A percentile compares a stretch with the other conserved stretches of the same genome.
Evolutionary conservation across 306 rosid genomes (phyloP).

Genomic region (Macrotyloma uniflorum): DNA sequence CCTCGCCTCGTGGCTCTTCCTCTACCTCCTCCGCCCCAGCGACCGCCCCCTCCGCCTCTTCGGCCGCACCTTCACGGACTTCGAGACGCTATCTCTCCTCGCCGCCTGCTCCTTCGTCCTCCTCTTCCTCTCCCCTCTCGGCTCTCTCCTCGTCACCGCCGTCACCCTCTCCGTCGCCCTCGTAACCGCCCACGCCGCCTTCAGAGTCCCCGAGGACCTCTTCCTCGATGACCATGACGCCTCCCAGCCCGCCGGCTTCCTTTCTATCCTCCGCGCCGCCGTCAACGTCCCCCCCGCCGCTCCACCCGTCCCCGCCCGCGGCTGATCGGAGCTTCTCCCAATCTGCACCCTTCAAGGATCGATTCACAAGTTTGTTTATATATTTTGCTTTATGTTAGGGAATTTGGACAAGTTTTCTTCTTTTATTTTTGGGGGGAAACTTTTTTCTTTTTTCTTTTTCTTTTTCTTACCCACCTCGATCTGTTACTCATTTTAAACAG

Average conservation of each 20-base stretch:
- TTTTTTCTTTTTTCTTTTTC: not conserved
- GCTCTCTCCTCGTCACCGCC: constrained; percentile 10
- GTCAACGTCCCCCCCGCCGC: not conserved
- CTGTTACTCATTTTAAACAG: not conserved
- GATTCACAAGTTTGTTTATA: no score
- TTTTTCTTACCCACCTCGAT: not conserved
- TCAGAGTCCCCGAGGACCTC: constrained; percentile 4
- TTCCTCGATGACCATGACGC: not conserved
- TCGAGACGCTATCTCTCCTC: constrained; percentile 12
- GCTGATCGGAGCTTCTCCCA: not conserved
- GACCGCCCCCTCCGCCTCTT: not conserved
- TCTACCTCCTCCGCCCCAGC: constrained; percentile 4
- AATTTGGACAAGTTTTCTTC: not conserved
- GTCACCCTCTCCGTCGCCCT: not conserved
- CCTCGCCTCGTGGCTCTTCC: not conserved
- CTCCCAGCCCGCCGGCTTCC: not conserved
- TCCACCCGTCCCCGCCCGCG: not conserved
- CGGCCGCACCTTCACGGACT: constrained; percentile 10
- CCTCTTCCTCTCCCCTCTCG: not conserved
- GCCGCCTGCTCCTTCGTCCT: not conserved
- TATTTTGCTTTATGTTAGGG: not conserved
- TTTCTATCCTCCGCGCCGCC: constrained; percentile 18
- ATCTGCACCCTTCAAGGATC: not conserved
- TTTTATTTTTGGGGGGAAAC: not conserved
- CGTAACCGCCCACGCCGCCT: not conserved